Percentiles rank a stretch among this genome's conserved stretches.
Conservation (phyloP, 2,329 filamentous ascomycete genomes). For the Lojkania enalia region DNA sequence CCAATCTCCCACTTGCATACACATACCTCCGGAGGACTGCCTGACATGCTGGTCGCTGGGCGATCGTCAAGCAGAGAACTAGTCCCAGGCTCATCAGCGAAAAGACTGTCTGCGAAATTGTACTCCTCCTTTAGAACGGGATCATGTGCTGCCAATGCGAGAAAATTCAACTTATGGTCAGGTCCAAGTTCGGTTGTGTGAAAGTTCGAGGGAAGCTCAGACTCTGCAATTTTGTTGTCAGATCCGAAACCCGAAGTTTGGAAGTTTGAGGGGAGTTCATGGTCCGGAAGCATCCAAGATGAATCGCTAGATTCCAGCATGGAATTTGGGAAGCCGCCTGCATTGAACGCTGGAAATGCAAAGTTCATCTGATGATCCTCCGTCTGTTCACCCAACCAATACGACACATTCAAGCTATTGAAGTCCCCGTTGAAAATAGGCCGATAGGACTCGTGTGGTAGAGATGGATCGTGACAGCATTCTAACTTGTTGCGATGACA, state of each 20-base stretch:
- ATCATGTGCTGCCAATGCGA: no score
- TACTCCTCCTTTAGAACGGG: no score
- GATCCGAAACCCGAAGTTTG: no score
- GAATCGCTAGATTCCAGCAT: constrained; percentile 27
- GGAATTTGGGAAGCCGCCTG: constrained; percentile 16
- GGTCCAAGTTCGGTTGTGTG: no score
- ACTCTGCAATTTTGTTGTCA: no score
- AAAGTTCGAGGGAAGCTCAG: no score
- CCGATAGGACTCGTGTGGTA: constrained; percentile 34
- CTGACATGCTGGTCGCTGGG: constrained; percentile 10
- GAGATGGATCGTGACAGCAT: constrained; percentile 37
- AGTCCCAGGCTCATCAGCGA: no score
- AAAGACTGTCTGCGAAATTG: no score
- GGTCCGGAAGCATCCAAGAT: constrained; percentile 36
- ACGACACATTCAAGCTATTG: constrained; percentile 32
- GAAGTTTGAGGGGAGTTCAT: no score
- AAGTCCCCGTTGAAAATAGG: constrained; percentile 29
- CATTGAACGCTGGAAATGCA: constrained; percentile 10
- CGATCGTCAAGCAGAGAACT: no score
- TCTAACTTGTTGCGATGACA: constrained; percentile 40
- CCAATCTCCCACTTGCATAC: constrained; percentile 41
- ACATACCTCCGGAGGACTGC: constrained; percentile 17
- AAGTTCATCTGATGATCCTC: constrained; percentile 31
- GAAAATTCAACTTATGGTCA: no score
- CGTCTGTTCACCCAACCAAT: constrained; percentile 30